Base-by-base conservation (phyloP, 441 rosid species). In the Corymbia calophylla region DNA sequence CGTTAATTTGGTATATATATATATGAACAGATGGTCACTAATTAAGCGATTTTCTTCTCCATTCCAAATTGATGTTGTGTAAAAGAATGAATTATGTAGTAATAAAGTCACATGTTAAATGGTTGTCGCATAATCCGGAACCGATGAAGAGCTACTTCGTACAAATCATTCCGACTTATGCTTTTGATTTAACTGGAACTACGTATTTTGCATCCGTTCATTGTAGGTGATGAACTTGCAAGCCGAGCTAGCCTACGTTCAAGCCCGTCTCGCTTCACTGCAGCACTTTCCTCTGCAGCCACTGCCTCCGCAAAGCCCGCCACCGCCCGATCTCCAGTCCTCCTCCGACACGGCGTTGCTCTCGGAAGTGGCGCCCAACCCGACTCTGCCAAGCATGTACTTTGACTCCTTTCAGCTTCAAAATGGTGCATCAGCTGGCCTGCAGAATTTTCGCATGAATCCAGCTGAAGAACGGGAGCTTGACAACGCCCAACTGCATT, bases 171-270 rank as follows among this genome's bases (percentile, higher is more conserved):
- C 66, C 14, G 35, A 15, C 73, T 64, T 64, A 64, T n/a, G 35
- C 7, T 64, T 64, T 64, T 51, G 25, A 39, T 17, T 53, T 31
- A 39, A 87, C 62, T 27, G 10, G 31, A 44, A 54, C 27, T 87
- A 11, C 48, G 21, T 13, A 53, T 13, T 31, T 56, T 82, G 80
- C 27, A 32, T 56, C 27, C 29, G 32, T 86, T 77, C 82, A 32
- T 85, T 25, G 55, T 85, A 96, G 99, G 97, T 95, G 14, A 93
- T 95, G 93, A 95, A 93, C 93, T 91, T 97, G 87, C 98, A 95
- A 90, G 95, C 97, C 1, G 99, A 97, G 90, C 90, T 97, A 32
- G 95, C 97, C 6, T 93, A 90, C 89, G 92, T 93, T 80, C 98
- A 95, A 91, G 96, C 97, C 56, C 92, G 92, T 82, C 96, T 97